phyloP scores from a whole-genome alignment of 441 rosid genomes.

The Gossypium gossypioides region DNA sequence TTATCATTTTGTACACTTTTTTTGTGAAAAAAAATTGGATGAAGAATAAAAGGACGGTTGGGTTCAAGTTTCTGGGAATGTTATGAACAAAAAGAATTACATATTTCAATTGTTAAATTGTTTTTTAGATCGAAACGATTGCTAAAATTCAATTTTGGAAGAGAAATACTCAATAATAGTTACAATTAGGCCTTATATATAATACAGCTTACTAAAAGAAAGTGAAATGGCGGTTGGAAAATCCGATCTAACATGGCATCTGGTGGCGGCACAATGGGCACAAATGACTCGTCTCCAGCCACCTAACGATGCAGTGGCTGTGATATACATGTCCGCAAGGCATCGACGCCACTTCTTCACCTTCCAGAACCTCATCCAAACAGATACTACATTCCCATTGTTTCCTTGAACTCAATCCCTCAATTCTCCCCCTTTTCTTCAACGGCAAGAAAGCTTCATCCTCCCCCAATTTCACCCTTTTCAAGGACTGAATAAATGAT shows the following conservation, averaged over 20 bases:
- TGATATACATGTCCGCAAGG: constrained; percentile 24
- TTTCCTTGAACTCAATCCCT: not conserved
- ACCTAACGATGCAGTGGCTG: constrained; percentile 11
- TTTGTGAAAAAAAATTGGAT: too few relatives aligned
- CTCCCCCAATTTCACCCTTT: constrained; percentile 4
- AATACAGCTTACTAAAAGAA: not conserved
- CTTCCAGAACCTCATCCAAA: constrained; percentile 12
- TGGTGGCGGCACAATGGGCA: constrained; percentile 23
- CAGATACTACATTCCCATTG: constrained; percentile 13
- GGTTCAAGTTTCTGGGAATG: too few relatives aligned
- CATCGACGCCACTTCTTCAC: constrained; percentile 3
- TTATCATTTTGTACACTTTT: too few relatives aligned
- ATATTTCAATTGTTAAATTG: too few relatives aligned
- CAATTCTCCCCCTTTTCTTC: not conserved
- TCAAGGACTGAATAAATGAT: constrained; percentile 10
- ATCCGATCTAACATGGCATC: not conserved
- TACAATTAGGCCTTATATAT: too few relatives aligned
- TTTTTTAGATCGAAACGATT: too few relatives aligned
- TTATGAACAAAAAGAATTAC: too few relatives aligned
- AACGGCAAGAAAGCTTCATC: not conserved
- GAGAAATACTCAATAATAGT: too few relatives aligned
- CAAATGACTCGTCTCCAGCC: constrained; percentile 19
- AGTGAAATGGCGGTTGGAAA: not conserved
- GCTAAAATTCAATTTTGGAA: too few relatives aligned
- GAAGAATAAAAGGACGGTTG: too few relatives aligned